Base-by-base conservation (phyloP, 1,139 yeast genomes). In the Kluyveromyces sp. region DNA sequence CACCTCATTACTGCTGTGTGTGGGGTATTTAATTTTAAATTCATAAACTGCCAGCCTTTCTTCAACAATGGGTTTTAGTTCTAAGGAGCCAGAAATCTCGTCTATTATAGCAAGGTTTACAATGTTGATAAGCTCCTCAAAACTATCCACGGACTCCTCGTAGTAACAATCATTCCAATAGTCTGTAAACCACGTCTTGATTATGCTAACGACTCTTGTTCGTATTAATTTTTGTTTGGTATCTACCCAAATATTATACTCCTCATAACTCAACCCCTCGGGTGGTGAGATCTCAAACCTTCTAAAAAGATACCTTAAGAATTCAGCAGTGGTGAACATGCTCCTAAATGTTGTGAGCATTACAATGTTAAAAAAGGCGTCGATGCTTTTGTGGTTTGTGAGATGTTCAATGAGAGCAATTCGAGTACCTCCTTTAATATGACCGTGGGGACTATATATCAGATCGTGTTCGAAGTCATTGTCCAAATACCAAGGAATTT, bases 221-320 rank as follows among this genome's bases (percentile, higher is more conserved):
- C 92, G 75, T 30, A 85, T 80, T 0, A 89, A 83, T 43, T 56
- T 58, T 8, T 67, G 82, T 56, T 86, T 88, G 56, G 77, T 77
- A 34, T 80, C 78, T 8, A 81, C 74, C 97, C 98, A 92, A 3
- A 73, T 65, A 36, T 79, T 77, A 58, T 85, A 86, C 57, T 88
- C 96, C 49, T 84, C 95, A 53, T 78, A 83, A 44, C 85, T 78
- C 49, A 92, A 67, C 0, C 95, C 96, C 55, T 84, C 95, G 0
- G 96, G 96, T 3, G 96, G 94, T 49, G 77, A 80, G 29, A 80
- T 68, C 48, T 81, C 74, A 64, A 82, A 92, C 42, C 95, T 70
- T 31, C 72, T 71, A 30, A 82, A 77, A 47, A 92, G 67, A 38
- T 76, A 64, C 19, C 72, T 74, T 45, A 88, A 69, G 30, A 92